Base-by-base conservation (phyloP, 306 rosid genomes). In the Quercus aquifolioides region DNA sequence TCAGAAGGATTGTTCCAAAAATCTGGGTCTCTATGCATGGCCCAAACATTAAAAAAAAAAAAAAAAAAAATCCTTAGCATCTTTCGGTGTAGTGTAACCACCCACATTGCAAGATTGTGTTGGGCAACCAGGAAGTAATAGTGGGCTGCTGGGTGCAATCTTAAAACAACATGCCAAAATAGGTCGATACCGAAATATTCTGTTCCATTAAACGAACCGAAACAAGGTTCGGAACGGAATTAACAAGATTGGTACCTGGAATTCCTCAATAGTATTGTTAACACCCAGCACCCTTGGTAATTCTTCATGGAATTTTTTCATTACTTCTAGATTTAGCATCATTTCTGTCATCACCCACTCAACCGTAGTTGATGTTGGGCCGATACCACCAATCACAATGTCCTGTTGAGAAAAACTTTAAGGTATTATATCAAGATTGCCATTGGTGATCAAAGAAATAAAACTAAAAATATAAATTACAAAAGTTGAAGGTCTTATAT, bases 311-410 rank as follows among this genome's bases (percentile, higher is more conserved):
- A 73, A 84, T 73, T 69, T 82, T 17, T 6, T 67, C 82, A 80
- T 41, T 62, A 19, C 52, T 3, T 59, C 70, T 17, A 82, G 82
- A 56, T 85, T 38, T 0, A 65, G 55, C n/a, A 80, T 14, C 14
- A 88, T 49, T 80, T 76, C 83, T 0, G 89, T 57, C 81, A 81
- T 78, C 25, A 51, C 78, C 86, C 85, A 87, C 76, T 87, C 89
- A 0, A 81, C 18, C 1, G 79, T 73, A 5, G 73, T 76, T 13
- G 85, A 7, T 14, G 85, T 69, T 5, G 88, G 74, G 15, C 87
- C 88, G 0, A 82, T 81, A 58, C 84, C 86, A 52, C 71, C 89
- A 41, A 81, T 62, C 69, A 85, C 76, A 14, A 74, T 58, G 49
- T 87, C 91, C 91, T 84, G 25, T 62, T 30, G 6, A 69, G 18